Percentiles rank a stretch among this genome's conserved stretches.
phyloP scores from a whole-genome alignment of 345 rosid species.

The Adansonia digitata region DNA sequence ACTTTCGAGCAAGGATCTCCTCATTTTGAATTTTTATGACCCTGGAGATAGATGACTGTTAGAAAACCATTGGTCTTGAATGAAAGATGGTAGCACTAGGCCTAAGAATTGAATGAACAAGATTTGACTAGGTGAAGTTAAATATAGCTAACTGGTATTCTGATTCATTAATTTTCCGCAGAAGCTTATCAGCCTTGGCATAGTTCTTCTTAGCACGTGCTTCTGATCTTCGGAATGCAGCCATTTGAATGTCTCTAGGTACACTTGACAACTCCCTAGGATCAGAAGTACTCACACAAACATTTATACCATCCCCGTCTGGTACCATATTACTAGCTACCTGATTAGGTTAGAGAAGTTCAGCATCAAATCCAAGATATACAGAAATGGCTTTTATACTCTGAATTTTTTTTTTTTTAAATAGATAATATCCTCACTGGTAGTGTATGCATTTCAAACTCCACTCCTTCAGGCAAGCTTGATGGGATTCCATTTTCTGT shows the following conservation, averaged over 20 bases:
- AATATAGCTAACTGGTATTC: slow-evolving; percentile 65
- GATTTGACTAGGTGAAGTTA: slow-evolving; percentile 5
- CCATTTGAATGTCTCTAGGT: slow-evolving; percentile 51
- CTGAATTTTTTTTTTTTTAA: too few species aligned
- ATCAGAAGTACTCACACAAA: slow-evolving; percentile 53
- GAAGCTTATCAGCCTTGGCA: slow-evolving; percentile 57
- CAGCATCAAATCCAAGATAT: neutral
- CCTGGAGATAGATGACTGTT: slow-evolving; percentile 36
- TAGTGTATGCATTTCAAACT: slow-evolving; percentile 56
- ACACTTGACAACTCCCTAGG: slow-evolving; percentile 56
- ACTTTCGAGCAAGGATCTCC: slow-evolving; percentile 72
- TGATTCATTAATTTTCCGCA: slow-evolving; percentile 44
- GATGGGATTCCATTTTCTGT: slow-evolving; percentile 40
- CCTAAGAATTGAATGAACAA: neutral
- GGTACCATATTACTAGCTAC: slow-evolving; percentile 67
- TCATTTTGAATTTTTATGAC: slow-evolving; percentile 37
- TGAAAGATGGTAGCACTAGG: too few species aligned
- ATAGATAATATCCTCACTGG: too few species aligned
- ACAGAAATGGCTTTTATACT: too few species aligned
- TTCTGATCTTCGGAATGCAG: slow-evolving; percentile 50
- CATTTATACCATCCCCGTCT: slow-evolving; percentile 80
- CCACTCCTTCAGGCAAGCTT: slow-evolving; percentile 45
- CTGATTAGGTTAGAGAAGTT: slow-evolving; percentile 34
- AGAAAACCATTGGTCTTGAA: too few species aligned
- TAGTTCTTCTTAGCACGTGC: slow-evolving; percentile 61